Evolutionary conservation across 2,329 filamentous ascomycete species (phyloP).

Genomic region (Volutella citrinella): DNA sequence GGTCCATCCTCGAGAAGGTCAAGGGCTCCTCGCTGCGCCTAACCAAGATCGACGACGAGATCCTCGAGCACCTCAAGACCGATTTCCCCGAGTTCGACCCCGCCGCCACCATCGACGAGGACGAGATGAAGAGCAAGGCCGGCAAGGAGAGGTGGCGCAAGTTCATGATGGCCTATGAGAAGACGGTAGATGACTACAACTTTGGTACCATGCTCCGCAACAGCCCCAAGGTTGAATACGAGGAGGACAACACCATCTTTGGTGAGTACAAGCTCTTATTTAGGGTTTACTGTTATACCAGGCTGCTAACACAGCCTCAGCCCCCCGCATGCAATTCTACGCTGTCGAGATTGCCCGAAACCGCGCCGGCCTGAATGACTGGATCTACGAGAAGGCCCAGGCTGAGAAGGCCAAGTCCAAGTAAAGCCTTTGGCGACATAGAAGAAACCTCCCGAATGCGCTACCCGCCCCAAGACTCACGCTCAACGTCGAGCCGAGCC

Average conservation of each 20-base stretch:
- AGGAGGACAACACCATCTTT: conserved; percentile 86
- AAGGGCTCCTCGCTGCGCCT: conserved; percentile 85
- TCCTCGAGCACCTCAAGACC: conserved; percentile 80
- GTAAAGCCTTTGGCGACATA: conserved; percentile 8
- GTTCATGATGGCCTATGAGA: conserved; percentile 92
- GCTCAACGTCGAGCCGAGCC: conserved; percentile 4
- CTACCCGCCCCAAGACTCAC: neutral
- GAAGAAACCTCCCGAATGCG: conserved; percentile 6
- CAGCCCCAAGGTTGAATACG: conserved; percentile 79
- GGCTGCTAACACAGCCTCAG: conserved; percentile 24
- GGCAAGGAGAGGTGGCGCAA: conserved; percentile 94
- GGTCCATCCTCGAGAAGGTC: conserved; percentile 88
- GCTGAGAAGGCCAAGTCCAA: conserved; percentile 44
- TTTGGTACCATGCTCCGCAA: conserved; percentile 91
- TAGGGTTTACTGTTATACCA: too few relatives aligned
- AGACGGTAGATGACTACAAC: conserved; percentile 95
- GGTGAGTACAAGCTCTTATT: conserved; percentile 49
- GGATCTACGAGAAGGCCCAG: conserved; percentile 86
- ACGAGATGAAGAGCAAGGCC: conserved; percentile 94
- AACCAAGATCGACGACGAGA: conserved; percentile 93
- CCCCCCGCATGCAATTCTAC: conserved; percentile 58
- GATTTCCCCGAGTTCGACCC: conserved; percentile 95
- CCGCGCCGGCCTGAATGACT: conserved; percentile 86
- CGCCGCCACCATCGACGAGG: conserved; percentile 75
- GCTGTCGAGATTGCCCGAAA: conserved; percentile 60